A percentile compares a stretch with the other conserved stretches of the same genome.
Conservation (phyloP, 768 basidiomycete genomes). For the Leccinum variicolor region DNA sequence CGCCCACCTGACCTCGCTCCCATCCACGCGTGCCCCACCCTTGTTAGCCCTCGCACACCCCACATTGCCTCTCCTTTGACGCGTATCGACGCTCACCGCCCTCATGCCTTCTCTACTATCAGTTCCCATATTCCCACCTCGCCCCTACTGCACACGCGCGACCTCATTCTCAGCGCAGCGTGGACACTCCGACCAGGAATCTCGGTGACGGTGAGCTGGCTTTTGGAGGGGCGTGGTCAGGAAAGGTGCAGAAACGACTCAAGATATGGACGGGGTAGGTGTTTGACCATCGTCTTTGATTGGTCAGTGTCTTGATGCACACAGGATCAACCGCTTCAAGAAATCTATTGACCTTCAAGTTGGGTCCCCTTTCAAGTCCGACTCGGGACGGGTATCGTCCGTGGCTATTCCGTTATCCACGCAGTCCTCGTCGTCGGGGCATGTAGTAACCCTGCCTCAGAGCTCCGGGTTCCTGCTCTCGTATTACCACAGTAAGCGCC, state of each 20-base stretch:
- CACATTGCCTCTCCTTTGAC: no score
- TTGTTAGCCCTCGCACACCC: no score
- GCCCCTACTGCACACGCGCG: no score
- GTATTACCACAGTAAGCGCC: conserved; percentile 37
- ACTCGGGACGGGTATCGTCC: conserved; percentile 23
- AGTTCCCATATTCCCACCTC: no score
- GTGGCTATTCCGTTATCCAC: conserved; percentile 30
- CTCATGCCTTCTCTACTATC: no score
- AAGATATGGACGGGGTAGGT: conserved; percentile 49
- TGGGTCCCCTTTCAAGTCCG: conserved; percentile 20
- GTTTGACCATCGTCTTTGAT: background rate
- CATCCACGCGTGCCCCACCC: no score
- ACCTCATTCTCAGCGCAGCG: no score
- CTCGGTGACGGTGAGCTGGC: conserved; percentile 30
- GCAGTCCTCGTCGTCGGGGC: conserved; percentile 34
- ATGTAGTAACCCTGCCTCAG: conserved; percentile 25
- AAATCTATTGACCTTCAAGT: conserved; percentile 21
- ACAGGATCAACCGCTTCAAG: conserved; percentile 35
- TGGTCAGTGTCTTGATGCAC: conserved; percentile 6
- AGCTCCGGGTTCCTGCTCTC: conserved; percentile 35
- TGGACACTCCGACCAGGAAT: conserved; percentile 10
- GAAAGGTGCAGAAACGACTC: conserved; percentile 43
- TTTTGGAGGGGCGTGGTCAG: conserved; percentile 37
- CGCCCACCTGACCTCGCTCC: no score
- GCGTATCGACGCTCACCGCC: no score